Conservation (phyloP, 768 basidiomycete species). For the Pulveroboletus frians region DNA sequence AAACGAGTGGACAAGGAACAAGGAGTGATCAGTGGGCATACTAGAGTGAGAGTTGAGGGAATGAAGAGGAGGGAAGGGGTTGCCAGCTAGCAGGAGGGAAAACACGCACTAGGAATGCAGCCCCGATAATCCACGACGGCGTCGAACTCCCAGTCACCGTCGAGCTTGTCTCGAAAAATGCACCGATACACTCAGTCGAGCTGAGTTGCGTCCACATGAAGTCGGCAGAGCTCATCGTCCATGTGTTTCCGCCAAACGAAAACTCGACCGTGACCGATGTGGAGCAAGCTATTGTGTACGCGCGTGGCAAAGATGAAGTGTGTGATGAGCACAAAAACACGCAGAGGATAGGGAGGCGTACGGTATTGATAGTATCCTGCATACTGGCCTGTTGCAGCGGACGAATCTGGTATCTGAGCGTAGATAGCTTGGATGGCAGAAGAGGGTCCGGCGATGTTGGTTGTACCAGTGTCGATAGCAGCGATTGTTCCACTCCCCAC, state of each 20-base stretch:
- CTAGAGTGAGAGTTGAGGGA: background rate
- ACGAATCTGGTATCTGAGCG: conserved; percentile 40
- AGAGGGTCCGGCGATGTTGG: conserved; percentile 50
- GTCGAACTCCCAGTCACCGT: conserved; percentile 25
- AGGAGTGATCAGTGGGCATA: background rate
- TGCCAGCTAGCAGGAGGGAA: background rate
- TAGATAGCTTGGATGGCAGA: conserved; percentile 39
- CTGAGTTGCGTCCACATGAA: conserved; percentile 40
- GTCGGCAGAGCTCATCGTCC: conserved; percentile 46
- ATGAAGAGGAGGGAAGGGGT: too few species aligned
- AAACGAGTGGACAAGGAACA: background rate
- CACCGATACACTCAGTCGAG: conserved; percentile 43
- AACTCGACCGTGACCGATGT: conserved; percentile 36
- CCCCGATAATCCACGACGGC: conserved; percentile 50
- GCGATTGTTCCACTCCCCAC: conserved; percentile 25
- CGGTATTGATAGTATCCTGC: conserved; percentile 47
- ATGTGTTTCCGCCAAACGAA: conserved; percentile 42
- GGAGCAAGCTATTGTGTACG: conserved; percentile 26
- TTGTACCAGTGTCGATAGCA: conserved; percentile 61
- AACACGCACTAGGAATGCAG: conserved; percentile 38
- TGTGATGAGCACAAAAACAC: background rate
- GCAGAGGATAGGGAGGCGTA: conserved; percentile 8
- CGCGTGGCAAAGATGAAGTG: background rate
- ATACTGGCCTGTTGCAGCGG: conserved; percentile 32
- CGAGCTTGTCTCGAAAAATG: conserved; percentile 42